These are phyloP conservation scores for Aspergillus ustus DNA, from an alignment of 2,329 filamentous ascomycete species.

Conservation along the genomic window DNA sequence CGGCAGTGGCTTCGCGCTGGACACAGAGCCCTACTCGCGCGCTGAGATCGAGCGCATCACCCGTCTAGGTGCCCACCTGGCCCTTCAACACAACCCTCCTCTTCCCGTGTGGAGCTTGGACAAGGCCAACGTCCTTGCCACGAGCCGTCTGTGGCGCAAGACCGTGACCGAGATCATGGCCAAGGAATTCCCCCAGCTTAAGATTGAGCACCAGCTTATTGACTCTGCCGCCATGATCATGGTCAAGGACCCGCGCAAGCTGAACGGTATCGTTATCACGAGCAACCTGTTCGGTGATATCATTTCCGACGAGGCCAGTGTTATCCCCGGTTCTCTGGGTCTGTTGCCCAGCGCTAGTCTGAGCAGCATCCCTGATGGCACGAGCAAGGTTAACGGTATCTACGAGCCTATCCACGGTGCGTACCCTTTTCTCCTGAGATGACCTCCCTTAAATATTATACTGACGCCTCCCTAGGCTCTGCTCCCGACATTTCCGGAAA, in stretches of 20 bases:
- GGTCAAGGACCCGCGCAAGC: slow-evolving; percentile 85
- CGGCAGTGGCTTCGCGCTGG: slow-evolving; percentile 75
- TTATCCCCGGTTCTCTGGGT: slow-evolving; percentile 89
- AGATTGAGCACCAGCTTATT: slow-evolving; percentile 87
- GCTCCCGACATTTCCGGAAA: slow-evolving; percentile 93
- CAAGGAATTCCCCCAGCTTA: slow-evolving; percentile 85
- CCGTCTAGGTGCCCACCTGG: slow-evolving; percentile 78
- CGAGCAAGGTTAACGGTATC: slow-evolving; percentile 85
- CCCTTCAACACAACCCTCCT: slow-evolving; percentile 75
- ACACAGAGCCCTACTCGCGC: slow-evolving; percentile 85
- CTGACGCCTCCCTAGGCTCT: slow-evolving; percentile 61
- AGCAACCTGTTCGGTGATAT: slow-evolving; percentile 97
- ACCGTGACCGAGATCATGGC: slow-evolving; percentile 82
- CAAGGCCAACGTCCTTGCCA: slow-evolving; percentile 96
- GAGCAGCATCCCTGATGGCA: slow-evolving; percentile 82
- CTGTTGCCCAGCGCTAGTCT: slow-evolving; percentile 86
- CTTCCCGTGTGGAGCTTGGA: slow-evolving; percentile 84
- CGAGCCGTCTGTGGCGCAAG: slow-evolving; percentile 85
- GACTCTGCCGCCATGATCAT: slow-evolving; percentile 97
- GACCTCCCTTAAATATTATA: not conserved
- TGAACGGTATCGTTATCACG: slow-evolving; percentile 91
- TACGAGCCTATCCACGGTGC: slow-evolving; percentile 97
- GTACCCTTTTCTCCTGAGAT: slow-evolving; percentile 23
- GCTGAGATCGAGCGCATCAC: slow-evolving; percentile 87
- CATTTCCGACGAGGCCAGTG: slow-evolving; percentile 91